These are phyloP conservation scores for Avena insularis DNA, from an alignment of 176 grass and related monocot species.

Conservation along the genomic window DNA sequence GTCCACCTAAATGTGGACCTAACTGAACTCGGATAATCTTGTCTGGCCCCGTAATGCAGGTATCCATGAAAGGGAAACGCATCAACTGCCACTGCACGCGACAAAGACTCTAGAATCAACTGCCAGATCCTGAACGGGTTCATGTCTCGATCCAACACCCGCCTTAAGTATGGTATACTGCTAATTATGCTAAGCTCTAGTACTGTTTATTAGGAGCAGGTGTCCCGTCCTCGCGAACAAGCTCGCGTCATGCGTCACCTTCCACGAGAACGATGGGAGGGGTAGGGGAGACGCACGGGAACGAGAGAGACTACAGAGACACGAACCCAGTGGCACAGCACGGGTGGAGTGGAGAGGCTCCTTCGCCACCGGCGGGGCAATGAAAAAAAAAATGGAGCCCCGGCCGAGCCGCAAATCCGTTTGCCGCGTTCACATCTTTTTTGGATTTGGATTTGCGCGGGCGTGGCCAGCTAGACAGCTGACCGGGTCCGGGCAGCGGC, in stretches of 20 bases:
- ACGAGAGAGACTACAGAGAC: neutral
- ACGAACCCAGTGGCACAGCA: neutral
- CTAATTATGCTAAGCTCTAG: neutral
- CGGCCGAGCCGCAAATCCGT: neutral
- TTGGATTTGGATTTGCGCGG: neutral
- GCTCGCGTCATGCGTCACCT: neutral
- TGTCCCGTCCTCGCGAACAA: neutral
- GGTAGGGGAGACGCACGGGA: neutral
- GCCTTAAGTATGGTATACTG: neutral
- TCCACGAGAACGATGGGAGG: neutral
- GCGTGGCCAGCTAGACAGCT: neutral
- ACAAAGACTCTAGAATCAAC: neutral
- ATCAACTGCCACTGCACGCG: neutral
- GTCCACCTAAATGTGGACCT: neutral
- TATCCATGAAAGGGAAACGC: neutral
- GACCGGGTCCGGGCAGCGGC: neutral
- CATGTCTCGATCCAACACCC: neutral
- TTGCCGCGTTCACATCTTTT: slow-evolving; percentile 34
- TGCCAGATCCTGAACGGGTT: neutral
- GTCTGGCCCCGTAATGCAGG: neutral
- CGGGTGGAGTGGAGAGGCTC: no score
- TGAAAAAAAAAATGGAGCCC: no score
- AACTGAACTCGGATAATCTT: neutral
- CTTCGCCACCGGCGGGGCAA: slow-evolving; percentile 8
- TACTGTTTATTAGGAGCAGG: neutral